phyloP scores from a whole-genome alignment of 2,329 filamentous ascomycete species.

The Dactylellina sp. region DNA sequence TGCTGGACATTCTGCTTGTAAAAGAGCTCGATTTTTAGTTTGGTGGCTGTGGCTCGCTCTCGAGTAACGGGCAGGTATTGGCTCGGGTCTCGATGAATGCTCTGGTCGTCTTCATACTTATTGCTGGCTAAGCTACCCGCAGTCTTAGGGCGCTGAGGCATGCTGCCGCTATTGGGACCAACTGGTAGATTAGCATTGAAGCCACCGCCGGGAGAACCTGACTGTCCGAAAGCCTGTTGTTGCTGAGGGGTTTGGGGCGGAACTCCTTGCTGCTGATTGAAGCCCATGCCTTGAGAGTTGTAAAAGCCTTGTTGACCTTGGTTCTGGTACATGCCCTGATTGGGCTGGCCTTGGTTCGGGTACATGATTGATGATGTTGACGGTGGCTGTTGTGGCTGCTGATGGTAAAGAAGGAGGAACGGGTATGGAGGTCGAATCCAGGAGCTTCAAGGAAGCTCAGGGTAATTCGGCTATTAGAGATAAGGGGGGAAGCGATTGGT shows the following conservation, averaged over 20 bases:
- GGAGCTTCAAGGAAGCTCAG: constrained; percentile 60
- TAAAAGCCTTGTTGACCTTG: constrained; percentile 55
- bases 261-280: constrained; percentile 67
- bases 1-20: constrained; percentile 99
- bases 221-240: constrained; percentile 94
- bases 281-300: constrained; percentile 66
- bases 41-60: constrained; percentile 76
- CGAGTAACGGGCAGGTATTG: constrained; percentile 78
- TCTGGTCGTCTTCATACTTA: constrained; percentile 81
- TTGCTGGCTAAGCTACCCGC: constrained; percentile 87
- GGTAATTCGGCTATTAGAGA: constrained; percentile 51
- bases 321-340: constrained; percentile 27
- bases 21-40: constrained; percentile 78
- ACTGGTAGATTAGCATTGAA: constrained; percentile 76
- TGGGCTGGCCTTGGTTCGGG: constrained; percentile 49
- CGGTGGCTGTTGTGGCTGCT: background rate
- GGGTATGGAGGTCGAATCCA: constrained; percentile 30
- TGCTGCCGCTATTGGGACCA: constrained; percentile 36
- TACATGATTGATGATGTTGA: constrained; percentile 11
- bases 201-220: constrained; percentile 72
- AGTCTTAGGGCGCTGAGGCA: constrained; percentile 82
- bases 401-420: constrained; percentile 2
- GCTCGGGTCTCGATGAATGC: constrained; percentile 77
- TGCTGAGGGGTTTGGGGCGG: constrained; percentile 89
- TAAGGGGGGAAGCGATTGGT: constrained; percentile 54